Conservation (phyloP, 108 stramenopile genomes). For the Chaetoceros muelleri region DNA sequence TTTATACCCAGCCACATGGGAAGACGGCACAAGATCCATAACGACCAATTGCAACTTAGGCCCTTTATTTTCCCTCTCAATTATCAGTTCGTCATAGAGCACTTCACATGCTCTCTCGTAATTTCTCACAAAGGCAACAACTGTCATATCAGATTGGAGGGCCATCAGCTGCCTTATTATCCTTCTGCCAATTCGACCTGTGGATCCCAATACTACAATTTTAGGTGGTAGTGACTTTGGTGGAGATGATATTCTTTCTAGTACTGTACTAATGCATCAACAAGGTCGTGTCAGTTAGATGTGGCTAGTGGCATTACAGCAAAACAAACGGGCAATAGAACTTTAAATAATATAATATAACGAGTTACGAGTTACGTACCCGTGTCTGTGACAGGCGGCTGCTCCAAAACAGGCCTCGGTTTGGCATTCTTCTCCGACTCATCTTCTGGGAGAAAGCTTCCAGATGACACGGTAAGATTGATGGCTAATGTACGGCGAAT, state of each 20-base stretch:
- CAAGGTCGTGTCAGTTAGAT: not conserved
- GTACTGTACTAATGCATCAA: not conserved
- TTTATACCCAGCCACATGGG: slow-evolving; percentile 25
- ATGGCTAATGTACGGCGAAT: too few relatives aligned
- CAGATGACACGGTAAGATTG: too few relatives aligned
- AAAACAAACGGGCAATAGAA: too few relatives aligned
- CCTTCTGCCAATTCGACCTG: slow-evolving; percentile 42
- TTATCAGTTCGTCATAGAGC: slow-evolving; percentile 32
- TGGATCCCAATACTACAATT: slow-evolving; percentile 59
- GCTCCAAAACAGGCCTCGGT: not conserved
- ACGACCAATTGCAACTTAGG: slow-evolving; percentile 44
- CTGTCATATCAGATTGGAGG: slow-evolving; percentile 30
- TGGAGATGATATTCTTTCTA: slow-evolving; percentile 4
- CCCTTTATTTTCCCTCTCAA: slow-evolving; percentile 13
- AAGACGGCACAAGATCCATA: slow-evolving; percentile 42
- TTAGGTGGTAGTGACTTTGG: slow-evolving; percentile 12
- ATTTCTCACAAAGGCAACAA: slow-evolving; percentile 56
- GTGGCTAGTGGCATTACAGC: too few relatives aligned
- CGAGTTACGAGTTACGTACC: not conserved
- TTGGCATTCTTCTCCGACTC: not conserved
- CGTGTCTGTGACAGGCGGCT: not conserved
- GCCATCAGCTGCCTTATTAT: slow-evolving; percentile 36
- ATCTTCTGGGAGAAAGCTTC: not conserved
- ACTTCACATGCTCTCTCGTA: slow-evolving; percentile 36
- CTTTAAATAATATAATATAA: not conserved